A percentile compares a stretch with the other conserved stretches of the same genome.
These are phyloP conservation scores for Colletotrichum lupini DNA, from an alignment of 2,329 filamentous ascomycete genomes.

Conservation along the genomic window DNA sequence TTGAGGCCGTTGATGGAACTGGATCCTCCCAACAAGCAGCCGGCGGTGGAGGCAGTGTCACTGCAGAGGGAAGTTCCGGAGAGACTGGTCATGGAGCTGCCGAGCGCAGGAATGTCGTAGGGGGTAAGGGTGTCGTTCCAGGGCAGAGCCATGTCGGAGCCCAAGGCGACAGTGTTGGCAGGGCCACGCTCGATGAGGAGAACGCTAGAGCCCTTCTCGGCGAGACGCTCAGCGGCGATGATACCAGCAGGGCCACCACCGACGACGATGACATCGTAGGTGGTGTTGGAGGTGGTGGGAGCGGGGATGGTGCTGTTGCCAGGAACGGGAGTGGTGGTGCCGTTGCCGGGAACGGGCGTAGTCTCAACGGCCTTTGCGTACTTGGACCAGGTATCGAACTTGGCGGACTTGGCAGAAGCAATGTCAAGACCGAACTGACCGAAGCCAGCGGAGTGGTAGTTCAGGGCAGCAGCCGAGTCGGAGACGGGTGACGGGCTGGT, in stretches of 20 bases:
- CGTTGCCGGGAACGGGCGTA: conserved; percentile 20
- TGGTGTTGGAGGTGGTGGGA: conserved; percentile 42
- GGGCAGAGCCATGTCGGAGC: conserved; percentile 42
- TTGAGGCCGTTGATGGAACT: conserved; percentile 47
- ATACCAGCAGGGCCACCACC: conserved; percentile 50
- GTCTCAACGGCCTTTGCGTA: conserved; percentile 23
- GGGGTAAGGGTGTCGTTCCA: conserved; percentile 47
- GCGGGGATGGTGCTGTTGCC: conserved; percentile 40
- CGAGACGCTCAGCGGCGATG: conserved; percentile 48
- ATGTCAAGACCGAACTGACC: conserved; percentile 49
- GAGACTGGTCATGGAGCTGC: conserved; percentile 38
- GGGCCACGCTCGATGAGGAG: conserved; percentile 51
- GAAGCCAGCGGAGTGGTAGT: conserved; percentile 53
- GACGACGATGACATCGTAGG: conserved; percentile 53
- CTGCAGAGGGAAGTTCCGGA: conserved; percentile 44
- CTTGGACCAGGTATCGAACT: conserved; percentile 36
- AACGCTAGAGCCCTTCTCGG: conserved; percentile 49
- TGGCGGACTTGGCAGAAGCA: conserved; percentile 45
- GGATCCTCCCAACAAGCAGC: conserved; percentile 51
- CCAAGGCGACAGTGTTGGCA: conserved; percentile 45
- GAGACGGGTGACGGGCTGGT: conserved; percentile 45
- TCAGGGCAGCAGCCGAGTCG: conserved; percentile 46
- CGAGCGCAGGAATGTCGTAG: conserved; percentile 45
- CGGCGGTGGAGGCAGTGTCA: conserved; percentile 48
- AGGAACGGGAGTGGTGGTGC: conserved; percentile 31